Conservation (phyloP, 2,329 filamentous ascomycete genomes). For the Pyricularia sp. region DNA sequence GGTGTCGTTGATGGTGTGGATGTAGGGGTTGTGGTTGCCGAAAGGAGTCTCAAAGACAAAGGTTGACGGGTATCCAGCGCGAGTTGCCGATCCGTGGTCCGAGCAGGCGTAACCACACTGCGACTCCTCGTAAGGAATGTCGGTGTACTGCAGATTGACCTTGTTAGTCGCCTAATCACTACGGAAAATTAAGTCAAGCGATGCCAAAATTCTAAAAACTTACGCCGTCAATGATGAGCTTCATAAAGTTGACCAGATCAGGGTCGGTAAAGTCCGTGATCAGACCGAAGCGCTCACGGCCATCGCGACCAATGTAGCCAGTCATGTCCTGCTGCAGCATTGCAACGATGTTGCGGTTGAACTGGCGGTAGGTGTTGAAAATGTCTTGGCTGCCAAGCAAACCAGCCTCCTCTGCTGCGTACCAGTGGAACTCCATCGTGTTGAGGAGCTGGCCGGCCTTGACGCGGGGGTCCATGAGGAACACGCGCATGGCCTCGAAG, state of each 20-base stretch:
- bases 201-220: conserved; percentile 3
- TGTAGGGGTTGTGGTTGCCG: conserved; percentile 54
- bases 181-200: background rate
- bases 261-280: conserved; percentile 87
- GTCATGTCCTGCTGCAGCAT: conserved; percentile 99
- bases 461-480: conserved; percentile 65
- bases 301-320: conserved; percentile 72
- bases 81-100: conserved; percentile 57
- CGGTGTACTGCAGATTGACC: conserved; percentile 55
- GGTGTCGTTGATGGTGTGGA: conserved; percentile 64
- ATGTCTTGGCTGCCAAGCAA: conserved; percentile 83
- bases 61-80: conserved; percentile 56
- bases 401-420: conserved; percentile 82
- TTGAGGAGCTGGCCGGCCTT: conserved; percentile 65
- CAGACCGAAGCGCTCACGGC: conserved; percentile 83
- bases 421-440: conserved; percentile 95
- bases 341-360: conserved; percentile 70
- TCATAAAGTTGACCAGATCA: conserved; percentile 79
- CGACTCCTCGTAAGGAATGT: conserved; percentile 48
- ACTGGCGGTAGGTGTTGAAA: conserved; percentile 70
- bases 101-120: conserved; percentile 51
- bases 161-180: background rate
- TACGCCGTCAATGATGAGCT: conserved; percentile 62
- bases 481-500: conserved; percentile 75
- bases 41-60: conserved; percentile 56